Evolutionary conservation across 1,139 yeast genomes (phyloP), one percentile per base, ranked within the genome.

Genomic region (Kazachstania sp.): DNA sequence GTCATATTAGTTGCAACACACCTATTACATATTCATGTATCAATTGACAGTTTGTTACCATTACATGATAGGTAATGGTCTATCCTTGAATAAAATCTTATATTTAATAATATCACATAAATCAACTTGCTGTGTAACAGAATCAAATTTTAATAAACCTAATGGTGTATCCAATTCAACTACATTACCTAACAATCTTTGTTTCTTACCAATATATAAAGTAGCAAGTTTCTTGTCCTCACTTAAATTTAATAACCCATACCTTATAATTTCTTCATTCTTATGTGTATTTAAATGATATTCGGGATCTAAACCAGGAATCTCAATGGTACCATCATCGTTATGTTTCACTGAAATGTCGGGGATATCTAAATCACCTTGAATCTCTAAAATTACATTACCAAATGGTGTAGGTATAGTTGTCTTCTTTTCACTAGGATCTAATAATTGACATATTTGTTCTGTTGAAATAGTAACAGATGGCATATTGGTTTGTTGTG

Each of bases 21-120:
- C 34, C 8, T 9, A 9, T 4, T 4, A 4, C 8, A 23, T 7
- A 9, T 23, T 9, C 6, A 23, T n/a, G n/a, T n/a, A 3, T 32
- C n/a, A n/a, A n/a, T n/a, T n/a, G n/a, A n/a, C 7, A n/a, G 29
- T 34, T 18, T 12, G 6, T n/a, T n/a, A n/a, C n/a, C 19, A 16
- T 20, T 62, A 82, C 88, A 83, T 83, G 45, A 83, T 80, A 3
- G 92, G 92, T 48, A 83, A 67, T 0, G 92, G 90, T 51, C 92
- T 70, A 37, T 78, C 75, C 47, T 73, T 77, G 58, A 83, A 83
- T 6, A 81, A 70, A 19, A 82, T 63, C 58, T 81, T 81, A 48
- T 74, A 72, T 36, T 65, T 66, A 8, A 83, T 71, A 1, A 83
- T 65, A 61, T 83, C 90, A n/a, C 79, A 65, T 56, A 83, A 67